Evolutionary conservation across 768 basidiomycete species (phyloP).

Genomic region (Boletus vinaceobasis): DNA sequence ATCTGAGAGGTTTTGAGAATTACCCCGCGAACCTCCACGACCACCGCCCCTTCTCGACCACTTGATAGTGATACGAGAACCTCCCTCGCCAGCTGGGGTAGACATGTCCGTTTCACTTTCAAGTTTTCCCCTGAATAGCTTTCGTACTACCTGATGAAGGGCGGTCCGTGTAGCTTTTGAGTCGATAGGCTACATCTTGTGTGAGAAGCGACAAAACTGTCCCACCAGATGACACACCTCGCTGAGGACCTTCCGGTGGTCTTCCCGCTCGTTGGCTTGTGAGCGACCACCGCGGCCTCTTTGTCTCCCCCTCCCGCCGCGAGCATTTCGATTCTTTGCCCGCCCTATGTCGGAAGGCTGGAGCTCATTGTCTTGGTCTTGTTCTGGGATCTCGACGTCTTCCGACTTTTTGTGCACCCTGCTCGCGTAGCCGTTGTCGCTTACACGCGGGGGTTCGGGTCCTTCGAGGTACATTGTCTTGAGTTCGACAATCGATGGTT

Average conservation of each 20-base stretch:
- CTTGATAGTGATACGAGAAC: conserved; percentile 75
- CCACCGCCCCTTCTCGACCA: conserved; percentile 60
- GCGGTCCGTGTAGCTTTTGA: conserved; percentile 79
- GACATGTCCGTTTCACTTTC: conserved; percentile 75
- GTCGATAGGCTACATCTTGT: conserved; percentile 61
- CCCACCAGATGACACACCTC: conserved; percentile 54
- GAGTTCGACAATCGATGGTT: conserved; percentile 54
- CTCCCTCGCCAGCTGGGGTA: conserved; percentile 51
- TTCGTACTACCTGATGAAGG: conserved; percentile 77
- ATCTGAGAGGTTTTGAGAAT: background rate
- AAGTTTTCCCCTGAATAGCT: conserved; percentile 78
- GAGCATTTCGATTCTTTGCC: conserved; percentile 40
- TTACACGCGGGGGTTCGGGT: conserved; percentile 67
- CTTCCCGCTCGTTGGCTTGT: conserved; percentile 46
- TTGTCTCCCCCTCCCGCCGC: conserved; percentile 45
- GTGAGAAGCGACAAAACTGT: conserved; percentile 12
- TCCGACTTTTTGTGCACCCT: conserved; percentile 36
- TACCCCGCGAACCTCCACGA: conserved; percentile 41
- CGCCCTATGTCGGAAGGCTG: conserved; percentile 30
- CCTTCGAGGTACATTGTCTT: conserved; percentile 81
- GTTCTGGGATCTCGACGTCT: conserved; percentile 20
- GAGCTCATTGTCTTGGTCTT: conserved; percentile 17
- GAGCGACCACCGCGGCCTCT: conserved; percentile 40
- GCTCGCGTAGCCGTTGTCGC: conserved; percentile 73
- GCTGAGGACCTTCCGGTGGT: conserved; percentile 73